Evolutionary conservation across 306 rosid genomes (phyloP), one percentile per base, ranked within the genome.

Genomic region (Inga laurina): DNA sequence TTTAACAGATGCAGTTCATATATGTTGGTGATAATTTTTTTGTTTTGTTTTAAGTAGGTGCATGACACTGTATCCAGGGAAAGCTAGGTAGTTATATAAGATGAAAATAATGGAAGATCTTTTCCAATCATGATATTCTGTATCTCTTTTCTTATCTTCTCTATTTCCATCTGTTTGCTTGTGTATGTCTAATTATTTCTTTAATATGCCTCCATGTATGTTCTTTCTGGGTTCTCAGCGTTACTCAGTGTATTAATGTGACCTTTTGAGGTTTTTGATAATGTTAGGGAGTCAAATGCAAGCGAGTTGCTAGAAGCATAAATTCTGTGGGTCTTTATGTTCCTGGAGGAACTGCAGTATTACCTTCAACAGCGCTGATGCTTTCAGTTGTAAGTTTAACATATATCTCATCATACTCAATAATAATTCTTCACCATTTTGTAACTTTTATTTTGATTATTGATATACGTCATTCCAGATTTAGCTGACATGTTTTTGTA

Each of bases 281-380:
- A 83, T 87, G 75, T 65, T 91, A 52, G 59, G 99, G 99, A 24
- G 99, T 96, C 81, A 91, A 85, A 84, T 96, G 99, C 93, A 96
- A 93, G 89, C 90, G 94, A 76, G 97, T 96, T 69, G 97, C 98
- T 43, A 91, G 98, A 92, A 85, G 98, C 90, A 96, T 96, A 74
- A 88, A 90, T 77, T 92, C 99, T 82, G 99, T 93, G 67, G 99
- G 99, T 87, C 92, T 96, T 85, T 96, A 96, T 79, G 97, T 93
- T 89, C 99, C 99, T 27, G 99, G 99, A 75, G 99, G 99, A 83
- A 92, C 98, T 84, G 99, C 99, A 86, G 97, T 96, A 51, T 87
- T 96, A 87, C 99, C 99, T 82, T 96, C 99, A 77, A 93, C 99
- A 3, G 97, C 99, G 66, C 83, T 96, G 89, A 96, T 96, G 99